A percentile compares a stretch with the other conserved stretches of the same genome.
phyloP scores from a whole-genome alignment of 2,329 filamentous ascomycete species.

The Colletotrichum sp. region DNA sequence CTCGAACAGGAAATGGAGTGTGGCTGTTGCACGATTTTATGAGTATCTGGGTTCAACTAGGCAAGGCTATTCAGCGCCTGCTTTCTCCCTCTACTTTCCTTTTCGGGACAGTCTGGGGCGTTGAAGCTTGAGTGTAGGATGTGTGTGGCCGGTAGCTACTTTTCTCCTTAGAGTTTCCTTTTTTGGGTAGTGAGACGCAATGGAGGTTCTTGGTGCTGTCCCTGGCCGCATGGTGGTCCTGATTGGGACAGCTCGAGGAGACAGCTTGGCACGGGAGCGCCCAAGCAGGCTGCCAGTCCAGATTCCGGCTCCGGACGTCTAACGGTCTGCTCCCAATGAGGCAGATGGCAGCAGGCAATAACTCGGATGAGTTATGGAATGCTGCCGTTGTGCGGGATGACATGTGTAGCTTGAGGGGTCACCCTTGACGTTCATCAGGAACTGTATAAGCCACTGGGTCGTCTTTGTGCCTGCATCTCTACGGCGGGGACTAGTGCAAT shows the following conservation, averaged over 20 bases:
- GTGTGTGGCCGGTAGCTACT: slow-evolving; percentile 2
- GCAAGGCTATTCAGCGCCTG: background rate
- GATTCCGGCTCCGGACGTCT: background rate
- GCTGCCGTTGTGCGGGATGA: background rate
- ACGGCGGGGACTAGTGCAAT: background rate
- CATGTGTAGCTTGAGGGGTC: background rate
- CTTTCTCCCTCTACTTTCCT: background rate
- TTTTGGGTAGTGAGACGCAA: slow-evolving; percentile 16
- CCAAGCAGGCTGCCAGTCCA: background rate
- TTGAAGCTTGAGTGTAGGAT: background rate
- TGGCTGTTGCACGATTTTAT: slow-evolving; percentile 13
- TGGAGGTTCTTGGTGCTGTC: background rate
- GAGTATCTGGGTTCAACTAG: background rate
- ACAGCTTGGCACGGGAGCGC: background rate
- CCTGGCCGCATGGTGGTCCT: slow-evolving; percentile 11
- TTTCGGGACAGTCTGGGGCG: background rate
- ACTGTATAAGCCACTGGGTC: background rate
- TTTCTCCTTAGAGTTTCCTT: slow-evolving; percentile 8
- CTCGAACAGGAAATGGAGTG: background rate
- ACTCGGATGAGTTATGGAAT: background rate
- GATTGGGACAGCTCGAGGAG: background rate
- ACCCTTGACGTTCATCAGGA: background rate
- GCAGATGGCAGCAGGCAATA: background rate
- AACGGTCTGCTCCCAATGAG: background rate
- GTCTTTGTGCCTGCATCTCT: background rate